phyloP scores from a whole-genome alignment of 2,329 filamentous ascomycete genomes.

The Hymenotorrendiella dingleyae region DNA sequence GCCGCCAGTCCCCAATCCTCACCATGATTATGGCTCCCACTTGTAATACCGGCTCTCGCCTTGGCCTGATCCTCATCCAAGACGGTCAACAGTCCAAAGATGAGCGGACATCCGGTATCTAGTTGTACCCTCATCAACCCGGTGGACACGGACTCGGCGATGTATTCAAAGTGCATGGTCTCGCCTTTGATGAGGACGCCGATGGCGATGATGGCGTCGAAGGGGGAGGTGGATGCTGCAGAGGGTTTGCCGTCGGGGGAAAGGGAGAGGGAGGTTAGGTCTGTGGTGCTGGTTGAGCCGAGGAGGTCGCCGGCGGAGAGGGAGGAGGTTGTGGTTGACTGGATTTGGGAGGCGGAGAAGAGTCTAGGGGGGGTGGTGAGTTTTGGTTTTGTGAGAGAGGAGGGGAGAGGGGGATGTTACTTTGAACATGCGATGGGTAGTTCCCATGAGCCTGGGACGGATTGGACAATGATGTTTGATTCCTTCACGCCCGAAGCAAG shows the following conservation, averaged over 20 bases:
- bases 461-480: conserved; percentile 82
- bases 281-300: conserved; percentile 54
- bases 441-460: conserved; percentile 91
- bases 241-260: conserved; percentile 33
- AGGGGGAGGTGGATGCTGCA: conserved; percentile 52
- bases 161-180: conserved; percentile 99
- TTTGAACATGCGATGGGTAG: conserved; percentile 74
- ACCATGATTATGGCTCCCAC: conserved; percentile 91
- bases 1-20: conserved; percentile 94
- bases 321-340: conserved; percentile 59
- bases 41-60: conserved; percentile 71
- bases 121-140: conserved; percentile 93
- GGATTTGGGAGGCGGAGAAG: conserved; percentile 80
- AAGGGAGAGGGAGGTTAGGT: conserved; percentile 50
- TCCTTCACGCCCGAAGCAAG: conserved; percentile 74
- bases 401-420: conserved; percentile 11
- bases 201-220: conserved; percentile 92
- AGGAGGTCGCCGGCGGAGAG: conserved; percentile 69
- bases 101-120: conserved; percentile 80
- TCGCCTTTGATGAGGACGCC: conserved; percentile 97
- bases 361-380: conserved; percentile 45
- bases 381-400: conserved; percentile 32
- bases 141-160: conserved; percentile 82
- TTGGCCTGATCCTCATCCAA: conserved; percentile 82
- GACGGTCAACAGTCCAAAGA: conserved; percentile 89